Percentiles rank a stretch among this genome's conserved stretches.
These are phyloP conservation scores for Xerocomus brunneocitrinus DNA, from an alignment of 768 basidiomycete genomes.

Conservation along the genomic window DNA sequence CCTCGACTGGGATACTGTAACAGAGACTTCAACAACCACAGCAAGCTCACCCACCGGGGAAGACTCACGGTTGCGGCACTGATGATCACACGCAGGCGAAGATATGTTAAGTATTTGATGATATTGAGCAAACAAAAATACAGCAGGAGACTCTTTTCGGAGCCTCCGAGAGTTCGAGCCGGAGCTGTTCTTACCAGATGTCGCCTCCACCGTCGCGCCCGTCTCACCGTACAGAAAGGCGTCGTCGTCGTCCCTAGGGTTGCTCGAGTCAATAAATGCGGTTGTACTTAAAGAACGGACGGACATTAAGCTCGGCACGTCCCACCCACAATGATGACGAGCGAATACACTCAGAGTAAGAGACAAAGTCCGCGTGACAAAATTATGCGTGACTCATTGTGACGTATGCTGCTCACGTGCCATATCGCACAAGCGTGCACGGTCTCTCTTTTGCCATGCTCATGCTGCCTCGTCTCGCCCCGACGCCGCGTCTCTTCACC, in stretches of 20 bases:
- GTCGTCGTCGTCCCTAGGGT: slow-evolving; percentile 70
- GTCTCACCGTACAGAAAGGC: slow-evolving; percentile 72
- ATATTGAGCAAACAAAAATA: slow-evolving; percentile 33
- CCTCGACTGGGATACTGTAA: slow-evolving; percentile 39
- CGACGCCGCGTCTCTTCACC: slow-evolving; percentile 17
- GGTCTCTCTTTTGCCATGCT: background rate
- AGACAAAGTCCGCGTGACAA: slow-evolving; percentile 26
- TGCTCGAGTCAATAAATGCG: slow-evolving; percentile 24
- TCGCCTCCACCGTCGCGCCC: slow-evolving; percentile 29
- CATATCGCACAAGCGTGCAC: background rate
- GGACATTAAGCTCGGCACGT: slow-evolving; percentile 26
- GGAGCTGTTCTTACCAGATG: slow-evolving; percentile 46
- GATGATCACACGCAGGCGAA: slow-evolving; percentile 36
- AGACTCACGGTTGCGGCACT: slow-evolving; percentile 65
- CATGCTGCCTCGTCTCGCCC: slow-evolving; percentile 11
- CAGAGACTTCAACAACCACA: slow-evolving; percentile 17
- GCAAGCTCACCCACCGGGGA: slow-evolving; percentile 22
- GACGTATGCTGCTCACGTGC: slow-evolving; percentile 10
- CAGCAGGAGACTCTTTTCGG: slow-evolving; percentile 31
- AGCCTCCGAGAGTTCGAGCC: slow-evolving; percentile 21
- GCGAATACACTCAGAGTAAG: slow-evolving; percentile 8
- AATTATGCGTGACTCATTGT: slow-evolving; percentile 21
- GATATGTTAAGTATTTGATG: slow-evolving; percentile 39
- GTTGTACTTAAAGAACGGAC: slow-evolving; percentile 17
- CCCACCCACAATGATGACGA: slow-evolving; percentile 19